These are phyloP conservation scores for Gamsiella multidivaricata DNA, from an alignment of 192 early-diverging fungal species.

Conservation along the genomic window DNA sequence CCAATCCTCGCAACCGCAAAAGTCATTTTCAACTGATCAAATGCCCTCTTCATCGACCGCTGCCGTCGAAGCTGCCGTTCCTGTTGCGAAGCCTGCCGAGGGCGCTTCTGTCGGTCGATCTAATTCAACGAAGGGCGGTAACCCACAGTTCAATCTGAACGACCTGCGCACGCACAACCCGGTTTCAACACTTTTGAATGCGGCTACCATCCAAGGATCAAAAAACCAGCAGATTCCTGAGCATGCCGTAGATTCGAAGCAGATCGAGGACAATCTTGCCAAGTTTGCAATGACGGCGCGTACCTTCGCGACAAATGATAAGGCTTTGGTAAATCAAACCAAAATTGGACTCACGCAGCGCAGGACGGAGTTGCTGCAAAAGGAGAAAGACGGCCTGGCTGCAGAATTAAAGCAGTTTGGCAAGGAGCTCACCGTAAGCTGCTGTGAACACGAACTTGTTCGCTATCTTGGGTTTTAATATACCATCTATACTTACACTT, in stretches of 20 bases:
- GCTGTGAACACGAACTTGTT: neutral
- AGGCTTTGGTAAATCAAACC: slow-evolving; percentile 78
- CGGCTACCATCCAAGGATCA: slow-evolving; percentile 48
- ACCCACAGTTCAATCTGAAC: slow-evolving; percentile 57
- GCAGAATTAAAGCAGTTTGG: slow-evolving; percentile 87
- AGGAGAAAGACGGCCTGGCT: slow-evolving; percentile 77
- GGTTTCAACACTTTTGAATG: slow-evolving; percentile 49
- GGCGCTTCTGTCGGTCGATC: slow-evolving; percentile 22
- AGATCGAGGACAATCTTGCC: slow-evolving; percentile 54
- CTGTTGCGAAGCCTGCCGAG: slow-evolving; percentile 5
- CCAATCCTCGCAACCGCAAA: neutral
- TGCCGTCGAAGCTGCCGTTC: neutral
- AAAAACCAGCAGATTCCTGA: slow-evolving; percentile 58
- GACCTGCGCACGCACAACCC: slow-evolving; percentile 62
- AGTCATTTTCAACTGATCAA: neutral
- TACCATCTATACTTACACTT: neutral
- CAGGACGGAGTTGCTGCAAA: slow-evolving; percentile 60
- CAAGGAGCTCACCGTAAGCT: slow-evolving; percentile 68
- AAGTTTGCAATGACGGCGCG: slow-evolving; percentile 66
- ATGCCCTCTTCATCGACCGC: neutral
- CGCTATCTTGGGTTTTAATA: neutral
- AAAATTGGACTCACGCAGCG: slow-evolving; percentile 55
- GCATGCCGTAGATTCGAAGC: slow-evolving; percentile 54
- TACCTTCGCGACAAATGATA: slow-evolving; percentile 81
- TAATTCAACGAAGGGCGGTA: slow-evolving; percentile 37